These are phyloP conservation scores for Lasiodiplodia hormozganensis DNA, from an alignment of 2,329 filamentous ascomycete genomes.

Conservation along the genomic window DNA sequence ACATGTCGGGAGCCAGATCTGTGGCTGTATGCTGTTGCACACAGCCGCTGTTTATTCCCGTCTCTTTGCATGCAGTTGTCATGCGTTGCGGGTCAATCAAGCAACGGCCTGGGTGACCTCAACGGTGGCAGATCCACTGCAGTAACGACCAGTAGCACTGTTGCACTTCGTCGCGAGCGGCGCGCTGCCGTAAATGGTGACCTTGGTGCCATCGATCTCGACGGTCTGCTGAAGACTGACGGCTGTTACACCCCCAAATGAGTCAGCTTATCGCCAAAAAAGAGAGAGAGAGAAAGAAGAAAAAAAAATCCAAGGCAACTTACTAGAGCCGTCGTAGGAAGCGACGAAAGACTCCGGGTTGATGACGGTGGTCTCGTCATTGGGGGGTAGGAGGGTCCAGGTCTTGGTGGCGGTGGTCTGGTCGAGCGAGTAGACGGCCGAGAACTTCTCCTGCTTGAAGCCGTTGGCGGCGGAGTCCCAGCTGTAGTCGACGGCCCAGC, in stretches of 20 bases:
- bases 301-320: background rate
- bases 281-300: background rate
- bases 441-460: slow-evolving; percentile 8
- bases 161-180: background rate
- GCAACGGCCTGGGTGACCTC: slow-evolving; percentile 17
- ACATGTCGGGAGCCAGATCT: background rate
- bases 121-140: slow-evolving; percentile 6
- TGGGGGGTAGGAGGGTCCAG: background rate
- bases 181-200: slow-evolving; percentile 9
- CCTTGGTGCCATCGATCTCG: background rate
- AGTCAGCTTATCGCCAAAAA: background rate
- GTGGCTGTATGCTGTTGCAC: background rate
- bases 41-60: background rate
- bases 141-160: slow-evolving; percentile 3
- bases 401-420: slow-evolving; percentile 3
- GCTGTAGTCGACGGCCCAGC: slow-evolving; percentile 14
- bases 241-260: background rate
- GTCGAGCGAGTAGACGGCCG: slow-evolving; percentile 13
- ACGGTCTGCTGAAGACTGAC: background rate
- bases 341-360: slow-evolving; percentile 7
- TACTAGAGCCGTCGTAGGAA: background rate
- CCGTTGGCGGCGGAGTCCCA: slow-evolving; percentile 12
- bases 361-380: background rate
- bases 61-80: background rate
- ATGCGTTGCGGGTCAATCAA: background rate